Evolutionary conservation across 2,329 filamentous ascomycete species (phyloP).

Genomic region (Clonostachys solani): DNA sequence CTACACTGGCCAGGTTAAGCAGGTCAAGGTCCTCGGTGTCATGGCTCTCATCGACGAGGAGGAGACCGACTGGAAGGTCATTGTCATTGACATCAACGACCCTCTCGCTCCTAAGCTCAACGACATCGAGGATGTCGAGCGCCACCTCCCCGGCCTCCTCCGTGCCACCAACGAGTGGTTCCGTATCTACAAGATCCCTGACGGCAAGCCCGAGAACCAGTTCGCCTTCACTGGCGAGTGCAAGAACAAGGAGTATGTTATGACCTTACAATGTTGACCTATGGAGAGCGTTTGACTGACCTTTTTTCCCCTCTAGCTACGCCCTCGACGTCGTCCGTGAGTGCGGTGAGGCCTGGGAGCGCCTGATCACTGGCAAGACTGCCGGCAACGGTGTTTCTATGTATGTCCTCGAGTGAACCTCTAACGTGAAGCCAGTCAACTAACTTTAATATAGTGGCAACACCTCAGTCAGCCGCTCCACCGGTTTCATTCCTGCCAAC

Average conservation of each 20-base stretch:
- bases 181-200: constrained; percentile 99
- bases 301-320: constrained; percentile 52
- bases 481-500: constrained; percentile 63
- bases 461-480: constrained; percentile 68
- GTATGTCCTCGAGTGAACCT: constrained; percentile 48
- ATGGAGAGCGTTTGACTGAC: constrained; percentile 1
- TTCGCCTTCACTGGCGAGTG: constrained; percentile 99
- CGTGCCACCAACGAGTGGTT: constrained; percentile 99
- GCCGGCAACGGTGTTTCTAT: constrained; percentile 72
- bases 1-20: constrained; percentile 95
- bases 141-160: constrained; percentile 93
- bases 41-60: constrained; percentile 99
- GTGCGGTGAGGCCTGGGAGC: constrained; percentile 96
- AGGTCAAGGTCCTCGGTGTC: constrained; percentile 99
- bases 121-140: constrained; percentile 98
- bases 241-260: constrained; percentile 92
- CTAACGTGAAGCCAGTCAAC: constrained; percentile 6
- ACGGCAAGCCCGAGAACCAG: constrained; percentile 99
- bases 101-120: constrained; percentile 94
- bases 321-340: constrained; percentile 93
- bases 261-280: background rate
- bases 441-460: constrained; percentile 63
- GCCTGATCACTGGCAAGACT: constrained; percentile 87
- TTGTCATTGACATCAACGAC: constrained; percentile 98
- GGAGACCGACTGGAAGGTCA: constrained; percentile 99